Percentiles rank a stretch among this genome's conserved stretches.
Evolutionary conservation across 495 filamentous ascomycete species (phyloP).

Genomic region (Alectoria sarmentosa): DNA sequence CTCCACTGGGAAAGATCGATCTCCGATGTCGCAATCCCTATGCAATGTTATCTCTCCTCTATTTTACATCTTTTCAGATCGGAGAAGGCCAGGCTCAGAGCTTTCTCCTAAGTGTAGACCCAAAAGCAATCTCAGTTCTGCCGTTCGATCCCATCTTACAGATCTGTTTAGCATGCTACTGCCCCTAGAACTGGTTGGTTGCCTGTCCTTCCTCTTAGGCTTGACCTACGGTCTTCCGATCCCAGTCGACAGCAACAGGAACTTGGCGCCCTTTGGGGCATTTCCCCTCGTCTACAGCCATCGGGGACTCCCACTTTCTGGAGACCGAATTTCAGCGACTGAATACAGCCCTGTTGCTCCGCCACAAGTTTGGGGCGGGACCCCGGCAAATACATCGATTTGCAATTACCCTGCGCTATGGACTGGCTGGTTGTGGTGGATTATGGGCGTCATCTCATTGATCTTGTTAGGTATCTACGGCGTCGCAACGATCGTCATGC

Average conservation of each 20-base stretch:
- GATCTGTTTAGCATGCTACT: background rate
- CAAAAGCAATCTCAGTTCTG: background rate
- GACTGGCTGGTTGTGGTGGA: background rate
- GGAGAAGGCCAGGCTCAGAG: background rate
- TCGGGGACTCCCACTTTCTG: background rate
- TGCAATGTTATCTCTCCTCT: background rate
- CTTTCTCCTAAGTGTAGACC: background rate
- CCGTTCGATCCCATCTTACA: background rate
- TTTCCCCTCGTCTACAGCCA: background rate
- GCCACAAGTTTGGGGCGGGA: background rate
- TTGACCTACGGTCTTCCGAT: background rate
- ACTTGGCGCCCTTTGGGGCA: background rate
- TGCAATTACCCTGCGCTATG: background rate
- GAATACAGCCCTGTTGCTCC: background rate
- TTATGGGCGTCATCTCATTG: background rate
- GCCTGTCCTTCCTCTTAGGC: background rate
- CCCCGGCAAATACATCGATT: conserved; percentile 1
- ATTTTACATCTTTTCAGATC: background rate
- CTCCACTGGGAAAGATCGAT: background rate
- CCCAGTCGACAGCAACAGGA: background rate
- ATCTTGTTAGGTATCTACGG: background rate
- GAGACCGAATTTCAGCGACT: background rate
- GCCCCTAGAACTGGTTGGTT: background rate
- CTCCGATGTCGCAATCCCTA: background rate
- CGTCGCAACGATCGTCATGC: background rate